These are phyloP conservation scores for Xylariaceae sp. DNA, from an alignment of 2,329 filamentous ascomycete species.

Conservation along the genomic window DNA sequence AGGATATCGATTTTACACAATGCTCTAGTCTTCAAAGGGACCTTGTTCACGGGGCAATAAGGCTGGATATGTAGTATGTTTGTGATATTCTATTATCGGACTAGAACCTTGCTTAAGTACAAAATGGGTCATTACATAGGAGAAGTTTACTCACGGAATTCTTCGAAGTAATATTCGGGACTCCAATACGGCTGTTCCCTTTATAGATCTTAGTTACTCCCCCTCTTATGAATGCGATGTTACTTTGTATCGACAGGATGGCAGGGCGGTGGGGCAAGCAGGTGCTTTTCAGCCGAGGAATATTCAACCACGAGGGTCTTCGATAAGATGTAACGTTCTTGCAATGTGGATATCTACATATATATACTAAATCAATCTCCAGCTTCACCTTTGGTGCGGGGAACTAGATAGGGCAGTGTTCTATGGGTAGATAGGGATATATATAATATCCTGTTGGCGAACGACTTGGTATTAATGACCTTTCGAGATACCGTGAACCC, in stretches of 20 bases:
- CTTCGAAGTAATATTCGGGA: no score
- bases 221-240: background rate
- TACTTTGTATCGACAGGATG: background rate
- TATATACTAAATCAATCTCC: background rate
- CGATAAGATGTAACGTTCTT: slow-evolving; percentile 5
- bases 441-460: background rate
- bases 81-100: no score
- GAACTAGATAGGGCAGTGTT: background rate
- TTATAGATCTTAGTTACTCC: background rate
- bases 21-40: no score
- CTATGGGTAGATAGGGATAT: background rate
- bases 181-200: no score
- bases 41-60: no score
- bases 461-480: background rate
- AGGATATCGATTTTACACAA: no score
- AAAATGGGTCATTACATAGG: no score
- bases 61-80: no score
- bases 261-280: slow-evolving; percentile 1
- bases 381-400: slow-evolving; percentile 6
- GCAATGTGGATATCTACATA: background rate
- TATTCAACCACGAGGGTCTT: slow-evolving; percentile 3
- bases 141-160: no score
- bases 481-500: background rate
- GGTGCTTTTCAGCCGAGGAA: slow-evolving; percentile 2
- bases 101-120: no score